These are phyloP conservation scores for Cymbopogon citratus DNA, from an alignment of 176 grass and related monocot genomes.

Conservation along the genomic window DNA sequence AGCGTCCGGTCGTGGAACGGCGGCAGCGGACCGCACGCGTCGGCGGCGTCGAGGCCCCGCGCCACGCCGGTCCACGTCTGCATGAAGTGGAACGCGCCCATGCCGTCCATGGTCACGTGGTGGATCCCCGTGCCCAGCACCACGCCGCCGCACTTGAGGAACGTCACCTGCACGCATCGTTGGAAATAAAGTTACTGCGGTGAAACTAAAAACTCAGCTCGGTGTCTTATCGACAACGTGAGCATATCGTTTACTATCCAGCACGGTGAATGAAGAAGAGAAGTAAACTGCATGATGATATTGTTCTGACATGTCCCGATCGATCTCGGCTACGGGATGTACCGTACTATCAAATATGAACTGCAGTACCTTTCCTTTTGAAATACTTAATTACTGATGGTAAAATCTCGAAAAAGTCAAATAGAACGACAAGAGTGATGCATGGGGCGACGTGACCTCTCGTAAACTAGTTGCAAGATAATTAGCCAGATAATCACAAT, in stretches of 20 bases:
- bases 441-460: not conserved
- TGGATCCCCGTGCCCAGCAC: slow-evolving; percentile 45
- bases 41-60: slow-evolving; percentile 13
- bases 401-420: not conserved
- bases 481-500: not conserved
- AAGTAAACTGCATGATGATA: not conserved
- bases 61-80: slow-evolving; percentile 35
- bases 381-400: no score
- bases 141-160: slow-evolving; percentile 52
- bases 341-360: no score
- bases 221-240: no score
- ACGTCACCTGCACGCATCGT: slow-evolving; percentile 32
- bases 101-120: slow-evolving; percentile 44
- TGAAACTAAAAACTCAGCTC: no score
- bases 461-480: not conserved
- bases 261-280: not conserved
- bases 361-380: no score
- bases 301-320: not conserved
- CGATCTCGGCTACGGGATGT: no score
- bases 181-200: not conserved
- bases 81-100: slow-evolving; percentile 48
- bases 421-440: not conserved
- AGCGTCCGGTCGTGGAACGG: slow-evolving; percentile 52
- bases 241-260: not conserved
- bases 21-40: slow-evolving; percentile 4